Evolutionary conservation across 148 eudicot species (phyloP).

Genomic region (Rhododendron vialii): DNA sequence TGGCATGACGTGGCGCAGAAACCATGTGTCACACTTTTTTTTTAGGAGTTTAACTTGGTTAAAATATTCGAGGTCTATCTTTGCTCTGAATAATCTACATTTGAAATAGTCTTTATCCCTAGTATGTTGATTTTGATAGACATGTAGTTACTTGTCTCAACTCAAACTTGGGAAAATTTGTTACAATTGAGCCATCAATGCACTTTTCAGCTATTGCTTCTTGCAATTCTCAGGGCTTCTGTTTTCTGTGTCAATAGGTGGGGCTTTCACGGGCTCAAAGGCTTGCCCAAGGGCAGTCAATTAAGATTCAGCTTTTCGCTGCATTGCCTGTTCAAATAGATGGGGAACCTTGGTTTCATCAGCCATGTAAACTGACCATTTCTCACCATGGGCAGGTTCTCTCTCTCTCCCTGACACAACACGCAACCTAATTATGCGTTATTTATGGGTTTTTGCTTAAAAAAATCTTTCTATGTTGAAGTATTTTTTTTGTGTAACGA

Average conservation of each 20-base stretch:
- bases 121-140: not conserved
- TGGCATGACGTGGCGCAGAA: not conserved
- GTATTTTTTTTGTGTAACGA: not conserved
- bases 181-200: not conserved
- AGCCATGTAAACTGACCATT: conserved; percentile 72
- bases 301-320: conserved; percentile 78
- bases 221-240: not conserved
- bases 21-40: not conserved
- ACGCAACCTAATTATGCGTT: not conserved
- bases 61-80: not conserved
- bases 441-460: not conserved
- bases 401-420: not conserved
- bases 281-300: conserved; percentile 87
- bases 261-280: conserved; percentile 94
- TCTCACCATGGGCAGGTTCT: conserved; percentile 71
- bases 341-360: conserved; percentile 95
- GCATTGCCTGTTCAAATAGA: conserved; percentile 91
- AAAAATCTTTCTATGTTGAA: not conserved
- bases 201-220: not conserved
- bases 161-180: not conserved
- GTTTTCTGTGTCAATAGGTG: conserved; percentile 41
- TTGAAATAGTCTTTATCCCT: not conserved
- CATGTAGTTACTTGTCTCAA: not conserved
- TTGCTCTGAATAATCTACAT: not conserved
- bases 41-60: not conserved